Evolutionary conservation across 805 yeast species (phyloP), one percentile per base, ranked within the genome.

Genomic region (Candida ovalis): DNA sequence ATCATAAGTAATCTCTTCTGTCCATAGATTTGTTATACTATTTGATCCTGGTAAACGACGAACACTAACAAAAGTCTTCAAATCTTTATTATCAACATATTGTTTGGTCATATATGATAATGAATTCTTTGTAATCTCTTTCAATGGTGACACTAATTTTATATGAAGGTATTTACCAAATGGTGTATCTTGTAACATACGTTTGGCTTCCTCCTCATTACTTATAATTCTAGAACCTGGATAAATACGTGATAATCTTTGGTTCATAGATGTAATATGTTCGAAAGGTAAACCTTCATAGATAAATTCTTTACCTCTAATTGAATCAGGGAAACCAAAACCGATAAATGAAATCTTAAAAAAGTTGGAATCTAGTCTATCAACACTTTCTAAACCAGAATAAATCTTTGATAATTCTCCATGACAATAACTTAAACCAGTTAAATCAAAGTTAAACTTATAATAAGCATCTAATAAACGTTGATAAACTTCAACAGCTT

Each of bases 271-370:
- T 2, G 90, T 81, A 50, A 89, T 82, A 64, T 87, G 94, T 63
- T 89, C 97, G 69, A 86, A 89, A 27, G 96, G 89, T 45, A 81
- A 73, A 5, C 96, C 96, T 67, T 89, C 96, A 61, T 84, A 87
- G 45, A 89, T 85, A 62, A 84, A 89, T 50, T 82, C 82, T 59
- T 84, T 81, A 42, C 87, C 86, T 59, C 96, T 74, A 42, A 86
- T 75, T 33, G 90, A 78, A 28, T 71, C 73, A 7, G 96, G 96
- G 74, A 89, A 89, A 2, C 96, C 96, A 45, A 76, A 78, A 15
- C 97, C 97, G 62, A 86, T 77, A 60, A 85, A 88, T 19, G 86
- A 76, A 46, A 89, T 88, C 61, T 84, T 78, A 73, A 87, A 89
- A 64, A 78, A 89, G 6, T 89, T 81, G 23, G 96, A 88, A 19